Evolutionary conservation across 1,284 basidiomycete species (phyloP).

Genomic region (Cutaneotrichosporon dermatis): DNA sequence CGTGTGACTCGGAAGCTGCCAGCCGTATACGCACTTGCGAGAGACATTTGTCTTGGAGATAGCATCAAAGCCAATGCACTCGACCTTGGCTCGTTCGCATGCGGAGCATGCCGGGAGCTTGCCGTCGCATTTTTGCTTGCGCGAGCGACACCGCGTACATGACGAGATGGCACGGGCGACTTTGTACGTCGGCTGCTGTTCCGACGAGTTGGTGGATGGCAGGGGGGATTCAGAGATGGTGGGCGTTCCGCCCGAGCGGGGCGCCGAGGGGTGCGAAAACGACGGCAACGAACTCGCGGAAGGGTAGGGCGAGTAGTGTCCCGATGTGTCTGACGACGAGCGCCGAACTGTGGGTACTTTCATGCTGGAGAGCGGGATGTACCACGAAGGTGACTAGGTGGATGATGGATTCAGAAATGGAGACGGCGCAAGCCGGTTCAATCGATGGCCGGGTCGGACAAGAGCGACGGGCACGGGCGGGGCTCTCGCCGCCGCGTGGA

Average conservation of each 20-base stretch:
- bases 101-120: slow-evolving; percentile 49
- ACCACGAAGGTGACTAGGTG: not conserved
- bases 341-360: slow-evolving; percentile 27
- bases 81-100: slow-evolving; percentile 49
- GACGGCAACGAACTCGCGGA: slow-evolving; percentile 15
- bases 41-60: slow-evolving; percentile 51
- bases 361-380: slow-evolving; percentile 20
- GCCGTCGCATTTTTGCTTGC: slow-evolving; percentile 51
- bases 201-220: not conserved
- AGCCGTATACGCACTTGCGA: slow-evolving; percentile 41
- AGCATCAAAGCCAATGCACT: slow-evolving; percentile 51
- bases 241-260: slow-evolving; percentile 6
- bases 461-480: slow-evolving; percentile 2
- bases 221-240: slow-evolving; percentile 1
- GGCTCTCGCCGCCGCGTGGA: not conserved
- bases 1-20: not conserved
- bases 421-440: not conserved
- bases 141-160: slow-evolving; percentile 47
- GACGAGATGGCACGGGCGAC: slow-evolving; percentile 50
- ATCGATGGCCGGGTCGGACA: slow-evolving; percentile 2
- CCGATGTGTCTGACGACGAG: slow-evolving; percentile 14
- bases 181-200: slow-evolving; percentile 29
- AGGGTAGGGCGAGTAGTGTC: slow-evolving; percentile 33
- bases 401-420: not conserved
- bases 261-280: slow-evolving; percentile 16